Evolutionary conservation across 257 asterid species (phyloP).

Genomic region (Fraxinus pennsylvanica): DNA sequence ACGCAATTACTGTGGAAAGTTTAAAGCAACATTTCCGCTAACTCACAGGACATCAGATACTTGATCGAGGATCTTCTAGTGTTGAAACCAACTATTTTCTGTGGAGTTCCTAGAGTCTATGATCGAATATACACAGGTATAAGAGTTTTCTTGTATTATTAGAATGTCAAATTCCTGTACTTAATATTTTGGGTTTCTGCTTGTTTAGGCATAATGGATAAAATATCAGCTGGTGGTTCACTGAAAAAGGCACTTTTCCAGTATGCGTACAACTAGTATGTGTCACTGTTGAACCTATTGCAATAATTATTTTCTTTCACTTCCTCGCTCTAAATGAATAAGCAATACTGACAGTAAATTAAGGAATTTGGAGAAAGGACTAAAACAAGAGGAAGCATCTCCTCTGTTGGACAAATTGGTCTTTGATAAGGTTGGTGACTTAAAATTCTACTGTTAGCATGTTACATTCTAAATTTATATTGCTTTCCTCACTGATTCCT

Average conservation of each 20-base stretch:
- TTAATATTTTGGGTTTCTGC: constrained; percentile 14
- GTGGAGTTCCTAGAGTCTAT: constrained; percentile 93
- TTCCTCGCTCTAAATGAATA: neutral
- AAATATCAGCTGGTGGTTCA: constrained; percentile 69
- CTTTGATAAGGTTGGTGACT: constrained; percentile 63
- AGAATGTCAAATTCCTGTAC: neutral
- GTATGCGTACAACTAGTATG: constrained; percentile 79
- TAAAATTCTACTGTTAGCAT: neutral
- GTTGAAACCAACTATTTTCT: constrained; percentile 80
- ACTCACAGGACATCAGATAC: constrained; percentile 77
- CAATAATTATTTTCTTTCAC: neutral
- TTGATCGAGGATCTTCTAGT: constrained; percentile 81
- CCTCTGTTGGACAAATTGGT: constrained; percentile 79
- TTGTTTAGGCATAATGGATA: constrained; percentile 65
- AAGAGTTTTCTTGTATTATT: neutral
- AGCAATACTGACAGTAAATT: constrained; percentile 53
- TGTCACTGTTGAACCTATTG: neutral
- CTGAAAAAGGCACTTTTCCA: constrained; percentile 73
- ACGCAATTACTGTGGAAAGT: neutral
- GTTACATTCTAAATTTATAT: neutral
- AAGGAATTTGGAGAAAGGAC: constrained; percentile 80
- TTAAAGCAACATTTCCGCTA: constrained; percentile 7
- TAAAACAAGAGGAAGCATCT: constrained; percentile 82
- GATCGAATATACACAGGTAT: constrained; percentile 81
- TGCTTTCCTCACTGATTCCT: neutral